Base-by-base conservation (phyloP, 176 grass and related monocot genomes). In the Luzula sylvatica region DNA sequence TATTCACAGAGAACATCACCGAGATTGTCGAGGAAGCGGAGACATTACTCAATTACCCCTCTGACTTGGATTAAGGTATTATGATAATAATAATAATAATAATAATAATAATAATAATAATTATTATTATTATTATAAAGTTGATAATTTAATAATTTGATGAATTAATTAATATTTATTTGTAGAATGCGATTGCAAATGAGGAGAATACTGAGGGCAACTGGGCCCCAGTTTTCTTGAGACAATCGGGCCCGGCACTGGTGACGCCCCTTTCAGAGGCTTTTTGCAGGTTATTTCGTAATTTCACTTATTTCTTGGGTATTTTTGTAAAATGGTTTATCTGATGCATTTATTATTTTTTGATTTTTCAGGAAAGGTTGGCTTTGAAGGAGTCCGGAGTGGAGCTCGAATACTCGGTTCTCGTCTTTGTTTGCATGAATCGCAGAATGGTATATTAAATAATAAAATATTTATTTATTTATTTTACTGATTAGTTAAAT, bases 341-440 rank as follows among this genome's bases (percentile, higher is more conserved):
- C 38, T 63, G 8, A 55, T 30, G 7, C 23, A 21, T 44, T 23
- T 22, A 17, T 38, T 23, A 38, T 32, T 25, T 39, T 49, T 66
- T 38, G 25, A 1, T 46, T 46, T 58, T 71, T 53, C 80, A 95
- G 88, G 88, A 95, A 53, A 80, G 88, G 70, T 26, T 87, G 42
- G 70, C 73, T 49, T 60, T 75, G 42, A 88, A 78, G 56, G 76
- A 88, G 51, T 68, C 66, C 52, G 79, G 83, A 68, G 22, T 46
- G 8, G 67, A 88, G 69, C 80, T 95, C 38, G 88, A 83, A 26
- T 76, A n/a, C 20, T 64, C 83, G 0, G 38, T 88, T 52, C 75
- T 95, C 56, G 87, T 88, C 83, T 95, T 95, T 75, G 88, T 83
- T 28, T 95, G 88, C 70, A 87, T 83, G 70, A 88, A 95, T 28